Conservation (phyloP, 768 basidiomycete species). For the Kwoniella heveanensis region DNA sequence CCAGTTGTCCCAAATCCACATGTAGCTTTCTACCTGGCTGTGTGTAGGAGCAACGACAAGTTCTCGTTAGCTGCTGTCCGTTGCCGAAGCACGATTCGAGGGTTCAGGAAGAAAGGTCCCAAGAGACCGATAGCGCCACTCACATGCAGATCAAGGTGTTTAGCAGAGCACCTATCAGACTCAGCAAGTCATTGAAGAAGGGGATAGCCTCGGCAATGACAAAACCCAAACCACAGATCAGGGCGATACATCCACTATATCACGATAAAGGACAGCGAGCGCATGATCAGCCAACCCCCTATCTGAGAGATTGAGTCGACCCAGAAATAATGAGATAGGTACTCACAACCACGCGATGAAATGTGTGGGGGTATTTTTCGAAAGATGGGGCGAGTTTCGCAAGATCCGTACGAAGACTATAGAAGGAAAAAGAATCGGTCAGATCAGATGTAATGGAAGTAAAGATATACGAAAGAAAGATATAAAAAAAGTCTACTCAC, state of each 20-base stretch:
- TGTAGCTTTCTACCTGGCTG: conserved; percentile 38
- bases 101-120: too few relatives aligned
- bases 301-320: neutral
- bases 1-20: conserved; percentile 50
- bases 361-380: conserved; percentile 35
- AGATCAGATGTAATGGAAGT: too few relatives aligned
- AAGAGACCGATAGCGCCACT: conserved; percentile 1
- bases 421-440: neutral
- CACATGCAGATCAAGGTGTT: conserved; percentile 44
- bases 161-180: conserved; percentile 43
- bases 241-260: conserved; percentile 32
- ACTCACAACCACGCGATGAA: conserved; percentile 43
- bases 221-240: conserved; percentile 38
- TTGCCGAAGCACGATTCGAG: too few relatives aligned
- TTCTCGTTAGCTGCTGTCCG: too few relatives aligned
- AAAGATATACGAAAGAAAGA: too few relatives aligned
- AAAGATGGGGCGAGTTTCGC: conserved; percentile 35
- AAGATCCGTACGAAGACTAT: conserved; percentile 44
- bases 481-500: too few relatives aligned
- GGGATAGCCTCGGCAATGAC: conserved; percentile 49
- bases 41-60: too few relatives aligned
- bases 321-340: neutral
- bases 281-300: neutral
- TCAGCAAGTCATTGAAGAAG: conserved; percentile 46
- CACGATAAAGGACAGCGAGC: neutral